A percentile compares a stretch with the other conserved stretches of the same genome.
Evolutionary conservation across 2,329 filamentous ascomycete genomes (phyloP).

Genomic region (Stagonosporopsis tanaceti): DNA sequence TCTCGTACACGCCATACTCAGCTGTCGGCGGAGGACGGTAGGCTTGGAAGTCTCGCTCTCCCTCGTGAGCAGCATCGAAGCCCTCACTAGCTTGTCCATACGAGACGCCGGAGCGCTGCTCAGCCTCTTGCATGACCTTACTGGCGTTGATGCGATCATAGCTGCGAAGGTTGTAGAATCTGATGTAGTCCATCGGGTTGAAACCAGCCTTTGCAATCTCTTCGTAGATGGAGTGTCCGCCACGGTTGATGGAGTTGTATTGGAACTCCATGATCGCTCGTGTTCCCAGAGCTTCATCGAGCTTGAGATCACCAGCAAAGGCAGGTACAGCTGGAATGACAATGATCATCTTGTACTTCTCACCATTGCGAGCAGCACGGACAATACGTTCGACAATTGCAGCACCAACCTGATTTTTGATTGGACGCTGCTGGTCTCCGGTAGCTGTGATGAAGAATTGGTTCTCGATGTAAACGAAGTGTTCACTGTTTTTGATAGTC

Average conservation of each 20-base stretch:
- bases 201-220: conserved; percentile 70
- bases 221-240: conserved; percentile 80
- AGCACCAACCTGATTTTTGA: conserved; percentile 79
- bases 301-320: conserved; percentile 81
- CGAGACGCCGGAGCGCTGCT: conserved; percentile 69
- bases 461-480: conserved; percentile 84
- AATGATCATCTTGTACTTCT: conserved; percentile 78
- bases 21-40: conserved; percentile 45
- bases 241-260: conserved; percentile 80
- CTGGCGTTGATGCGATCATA: conserved; percentile 84
- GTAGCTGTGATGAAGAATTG: conserved; percentile 91
- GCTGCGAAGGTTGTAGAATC: conserved; percentile 85
- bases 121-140: conserved; percentile 66
- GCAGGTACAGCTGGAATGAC: conserved; percentile 82
- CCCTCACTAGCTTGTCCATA: conserved; percentile 73
- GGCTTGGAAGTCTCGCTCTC: conserved; percentile 47
- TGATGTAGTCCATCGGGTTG: conserved; percentile 76
- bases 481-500: conserved; percentile 71
- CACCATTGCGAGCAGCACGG: conserved; percentile 69
- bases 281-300: conserved; percentile 76
- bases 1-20: conserved; percentile 49
- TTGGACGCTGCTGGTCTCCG: conserved; percentile 71
- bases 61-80: conserved; percentile 64
- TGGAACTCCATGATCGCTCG: conserved; percentile 87
- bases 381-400: conserved; percentile 81